Evolutionary conservation across 148 eudicot species (phyloP), one percentile per base, ranked within the genome.

Genomic region (Rhododendron kiyosumense): DNA sequence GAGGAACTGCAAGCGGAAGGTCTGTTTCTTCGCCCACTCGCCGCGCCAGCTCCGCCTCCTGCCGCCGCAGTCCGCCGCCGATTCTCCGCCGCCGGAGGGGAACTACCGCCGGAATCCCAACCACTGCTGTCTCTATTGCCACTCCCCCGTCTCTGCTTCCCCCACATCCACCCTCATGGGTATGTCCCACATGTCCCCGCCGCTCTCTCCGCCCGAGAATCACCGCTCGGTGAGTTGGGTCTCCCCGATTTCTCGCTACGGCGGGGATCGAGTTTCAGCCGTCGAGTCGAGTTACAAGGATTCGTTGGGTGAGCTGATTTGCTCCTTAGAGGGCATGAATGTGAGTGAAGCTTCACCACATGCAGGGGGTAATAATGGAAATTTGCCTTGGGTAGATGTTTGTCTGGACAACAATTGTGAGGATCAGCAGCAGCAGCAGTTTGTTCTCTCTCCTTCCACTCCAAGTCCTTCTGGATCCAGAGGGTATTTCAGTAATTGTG

Each of bases 1-100:
- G 3, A 91, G 91, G 87, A 91, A 88, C 30, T 95, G 98, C 82
- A 90, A 92, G 95, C 85, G 97, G 3, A 94, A 94, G 89, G 92
- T 94, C 3, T 95, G 98, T 46, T 95, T 95, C 61, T 95, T 95
- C 30, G 98, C 97, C 52, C 98, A 95, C 77, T 79, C 94, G 0
- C 89, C 93, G 0, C 91, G 92, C 5, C 94, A 95, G 91, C 91
- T 95, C 0, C 89, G 97, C 9, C 84, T 95, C 22, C 48, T 91
- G 13, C 91, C 95, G 11, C 63, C 77, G 38, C 32, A 82, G 78
- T n/a, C 85, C 8, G 46, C 52, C 49, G 12, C 9, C 32, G 45
- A 28, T 24, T 74, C 85, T 10, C 51, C 76, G 1, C 84, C 88
- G 45, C 17, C 79, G 69, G 87, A 87, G 15, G 73, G 38, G 38